These are phyloP conservation scores for Vitrella brassicaformis DNA, from an alignment of 73 alveolate species.

Conservation along the genomic window DNA sequence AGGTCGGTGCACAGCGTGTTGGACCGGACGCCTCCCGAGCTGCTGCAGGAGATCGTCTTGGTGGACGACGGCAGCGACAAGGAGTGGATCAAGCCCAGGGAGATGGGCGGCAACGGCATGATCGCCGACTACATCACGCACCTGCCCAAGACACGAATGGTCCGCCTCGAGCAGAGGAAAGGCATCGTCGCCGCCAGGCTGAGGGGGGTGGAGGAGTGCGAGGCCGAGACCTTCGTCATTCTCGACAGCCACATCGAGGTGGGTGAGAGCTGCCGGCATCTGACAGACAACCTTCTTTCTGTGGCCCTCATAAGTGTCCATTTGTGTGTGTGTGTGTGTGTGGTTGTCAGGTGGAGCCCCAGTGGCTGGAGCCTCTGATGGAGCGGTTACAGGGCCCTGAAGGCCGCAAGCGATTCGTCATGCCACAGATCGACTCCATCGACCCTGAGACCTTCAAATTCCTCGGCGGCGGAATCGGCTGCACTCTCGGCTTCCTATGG, in stretches of 20 bases:
- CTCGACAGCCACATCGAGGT: neutral
- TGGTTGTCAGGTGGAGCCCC: neutral
- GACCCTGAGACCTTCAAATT: neutral
- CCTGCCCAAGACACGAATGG: neutral
- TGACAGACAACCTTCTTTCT: neutral
- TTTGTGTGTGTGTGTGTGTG: neutral
- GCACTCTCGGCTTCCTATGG: neutral
- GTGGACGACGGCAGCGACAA: neutral
- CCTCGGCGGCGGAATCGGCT: neutral
- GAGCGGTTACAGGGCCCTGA: neutral
- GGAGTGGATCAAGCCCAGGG: neutral
- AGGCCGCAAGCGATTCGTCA: neutral
- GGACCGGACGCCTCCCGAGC: neutral
- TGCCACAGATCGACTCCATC: neutral
- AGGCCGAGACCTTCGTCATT: neutral
- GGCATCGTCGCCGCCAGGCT: neutral
- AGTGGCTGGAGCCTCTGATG: conserved; percentile 1
- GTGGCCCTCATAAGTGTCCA: neutral
- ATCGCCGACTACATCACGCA: neutral
- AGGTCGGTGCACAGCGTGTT: conserved; percentile 1
- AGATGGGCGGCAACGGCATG: neutral
- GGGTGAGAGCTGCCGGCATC: too few relatives aligned
- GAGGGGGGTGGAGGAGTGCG: neutral
- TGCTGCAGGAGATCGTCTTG: neutral
- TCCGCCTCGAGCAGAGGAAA: neutral